Percentiles rank a stretch among this genome's conserved stretches.
Conservation (phyloP, 2,329 filamentous ascomycete species). For the Teratosphaeria pseudoeucalypti region DNA sequence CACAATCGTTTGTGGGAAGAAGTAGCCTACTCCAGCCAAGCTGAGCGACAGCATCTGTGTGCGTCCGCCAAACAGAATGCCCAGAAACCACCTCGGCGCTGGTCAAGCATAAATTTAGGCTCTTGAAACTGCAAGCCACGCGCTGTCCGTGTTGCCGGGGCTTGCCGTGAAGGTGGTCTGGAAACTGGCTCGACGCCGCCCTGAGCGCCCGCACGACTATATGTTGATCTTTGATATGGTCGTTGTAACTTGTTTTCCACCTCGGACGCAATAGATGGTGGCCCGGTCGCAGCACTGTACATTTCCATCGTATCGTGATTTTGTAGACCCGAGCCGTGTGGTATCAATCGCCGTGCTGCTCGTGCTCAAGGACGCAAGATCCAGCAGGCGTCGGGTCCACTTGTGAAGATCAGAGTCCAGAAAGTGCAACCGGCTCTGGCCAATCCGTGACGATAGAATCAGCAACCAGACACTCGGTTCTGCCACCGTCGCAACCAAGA, state of each 20-base stretch:
- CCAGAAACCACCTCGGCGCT: neutral
- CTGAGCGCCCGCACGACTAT: neutral
- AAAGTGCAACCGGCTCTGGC: too few species aligned
- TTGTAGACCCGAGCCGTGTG: neutral
- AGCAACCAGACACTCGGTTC: neutral
- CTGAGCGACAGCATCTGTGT: neutral
- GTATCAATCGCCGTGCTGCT: neutral
- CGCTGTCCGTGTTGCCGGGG: neutral
- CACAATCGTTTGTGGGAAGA: neutral
- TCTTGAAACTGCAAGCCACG: neutral
- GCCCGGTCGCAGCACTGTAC: neutral
- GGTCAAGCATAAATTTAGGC: neutral
- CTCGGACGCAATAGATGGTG: neutral
- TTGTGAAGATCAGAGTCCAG: too few species aligned
- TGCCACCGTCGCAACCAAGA: neutral
- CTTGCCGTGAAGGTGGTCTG: neutral
- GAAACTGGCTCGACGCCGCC: neutral
- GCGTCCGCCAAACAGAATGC: neutral
- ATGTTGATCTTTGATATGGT: neutral
- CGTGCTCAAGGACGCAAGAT: too few species aligned
- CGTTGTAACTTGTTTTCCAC: neutral
- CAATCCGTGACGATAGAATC: too few species aligned
- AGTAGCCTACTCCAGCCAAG: neutral
- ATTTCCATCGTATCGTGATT: neutral
- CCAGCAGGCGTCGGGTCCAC: too few species aligned